Evolutionary conservation across 441 rosid species (phyloP).

Genomic region (Syzygium syzygioides): DNA sequence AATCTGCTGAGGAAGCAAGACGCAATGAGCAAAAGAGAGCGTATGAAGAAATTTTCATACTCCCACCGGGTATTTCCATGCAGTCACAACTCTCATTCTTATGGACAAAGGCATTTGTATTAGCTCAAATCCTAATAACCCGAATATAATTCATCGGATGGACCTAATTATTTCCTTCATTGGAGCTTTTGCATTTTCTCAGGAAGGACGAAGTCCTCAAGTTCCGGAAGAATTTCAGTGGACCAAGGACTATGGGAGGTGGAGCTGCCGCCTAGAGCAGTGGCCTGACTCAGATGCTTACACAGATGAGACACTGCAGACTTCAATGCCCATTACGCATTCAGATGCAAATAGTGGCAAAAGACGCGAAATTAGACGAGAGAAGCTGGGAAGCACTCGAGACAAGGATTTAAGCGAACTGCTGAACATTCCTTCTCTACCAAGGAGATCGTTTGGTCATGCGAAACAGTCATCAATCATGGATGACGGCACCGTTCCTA

Average conservation of each 20-base stretch:
- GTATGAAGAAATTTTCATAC: constrained; percentile 73
- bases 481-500: constrained; percentile 30
- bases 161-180: background rate
- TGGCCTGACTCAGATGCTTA: constrained; percentile 9
- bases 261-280: constrained; percentile 26
- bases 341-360: constrained; percentile 25
- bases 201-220: constrained; percentile 52
- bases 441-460: constrained; percentile 63
- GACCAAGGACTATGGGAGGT: constrained; percentile 32
- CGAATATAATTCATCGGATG: too few species aligned
- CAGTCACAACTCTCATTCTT: background rate
- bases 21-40: constrained; percentile 53
- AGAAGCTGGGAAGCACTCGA: constrained; percentile 20
- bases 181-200: background rate
- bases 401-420: constrained; percentile 38
- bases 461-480: constrained; percentile 20
- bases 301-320: constrained; percentile 19
- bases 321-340: constrained; percentile 9
- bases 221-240: constrained; percentile 33
- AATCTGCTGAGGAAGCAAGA: constrained; percentile 54
- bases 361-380: constrained; percentile 17
- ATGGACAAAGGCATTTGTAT: background rate
- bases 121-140: background rate
- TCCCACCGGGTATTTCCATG: constrained; percentile 50
- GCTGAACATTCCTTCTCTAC: constrained; percentile 41